These are phyloP conservation scores for Paraconiothyrium sp. DNA, from an alignment of 2,329 filamentous ascomycete species.

Conservation along the genomic window DNA sequence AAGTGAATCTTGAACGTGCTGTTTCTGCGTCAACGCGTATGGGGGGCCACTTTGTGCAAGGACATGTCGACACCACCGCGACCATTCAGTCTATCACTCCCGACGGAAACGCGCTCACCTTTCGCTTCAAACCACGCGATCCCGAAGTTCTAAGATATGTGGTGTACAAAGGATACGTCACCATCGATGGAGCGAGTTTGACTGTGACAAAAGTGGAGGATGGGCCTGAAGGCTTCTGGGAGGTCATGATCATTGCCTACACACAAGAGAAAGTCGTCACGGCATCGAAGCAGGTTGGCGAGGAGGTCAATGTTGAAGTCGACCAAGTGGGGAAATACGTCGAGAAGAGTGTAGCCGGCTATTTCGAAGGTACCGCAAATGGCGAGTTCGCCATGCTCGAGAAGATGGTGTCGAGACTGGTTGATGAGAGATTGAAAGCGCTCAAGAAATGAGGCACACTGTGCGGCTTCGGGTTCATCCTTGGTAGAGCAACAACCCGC, in stretches of 20 bases:
- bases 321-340: constrained; percentile 89
- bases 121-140: constrained; percentile 80
- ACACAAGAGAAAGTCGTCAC: constrained; percentile 92
- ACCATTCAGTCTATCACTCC: constrained; percentile 75
- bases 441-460: constrained; percentile 37
- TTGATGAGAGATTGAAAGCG: constrained; percentile 72
- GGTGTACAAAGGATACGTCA: constrained; percentile 95
- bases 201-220: constrained; percentile 91
- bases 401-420: constrained; percentile 70
- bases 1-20: constrained; percentile 92
- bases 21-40: constrained; percentile 92
- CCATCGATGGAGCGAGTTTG: constrained; percentile 92
- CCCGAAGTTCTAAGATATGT: constrained; percentile 80
- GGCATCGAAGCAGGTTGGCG: constrained; percentile 78
- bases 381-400: constrained; percentile 61
- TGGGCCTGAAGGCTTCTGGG: constrained; percentile 80
- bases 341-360: constrained; percentile 87
- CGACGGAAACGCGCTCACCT: constrained; percentile 90
- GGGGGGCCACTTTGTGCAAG: constrained; percentile 98
- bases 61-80: constrained; percentile 92
- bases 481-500: not conserved
- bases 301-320: constrained; percentile 90
- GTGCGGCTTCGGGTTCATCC: not conserved
- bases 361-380: constrained; percentile 70
- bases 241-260: constrained; percentile 98